These are phyloP conservation scores for Herpetospermum pedunculosum DNA, from an alignment of 306 rosid genomes.

Conservation along the genomic window DNA sequence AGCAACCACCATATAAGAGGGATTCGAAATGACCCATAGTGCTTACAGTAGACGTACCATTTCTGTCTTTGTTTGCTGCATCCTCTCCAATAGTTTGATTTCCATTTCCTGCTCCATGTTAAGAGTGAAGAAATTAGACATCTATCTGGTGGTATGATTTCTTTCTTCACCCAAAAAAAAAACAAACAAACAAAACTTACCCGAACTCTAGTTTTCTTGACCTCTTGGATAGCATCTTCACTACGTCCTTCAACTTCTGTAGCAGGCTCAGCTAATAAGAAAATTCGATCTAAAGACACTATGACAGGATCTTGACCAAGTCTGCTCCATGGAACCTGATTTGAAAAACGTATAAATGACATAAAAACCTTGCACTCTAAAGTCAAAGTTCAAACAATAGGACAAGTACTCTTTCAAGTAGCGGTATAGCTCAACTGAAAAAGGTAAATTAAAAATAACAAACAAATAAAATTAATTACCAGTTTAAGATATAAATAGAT, in stretches of 20 bases:
- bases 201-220: slow-evolving; percentile 70
- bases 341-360: neutral
- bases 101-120: slow-evolving; percentile 73
- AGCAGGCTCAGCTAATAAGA: slow-evolving; percentile 92
- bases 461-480: neutral
- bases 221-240: slow-evolving; percentile 87
- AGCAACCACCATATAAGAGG: neutral
- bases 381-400: neutral
- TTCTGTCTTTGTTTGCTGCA: slow-evolving; percentile 59
- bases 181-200: slow-evolving; percentile 18
- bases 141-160: slow-evolving; percentile 5
- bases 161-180: neutral
- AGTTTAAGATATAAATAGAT: neutral
- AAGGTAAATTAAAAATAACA: neutral
- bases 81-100: slow-evolving; percentile 67
- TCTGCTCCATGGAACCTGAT: slow-evolving; percentile 98
- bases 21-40: neutral
- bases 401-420: neutral
- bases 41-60: slow-evolving; percentile 38
- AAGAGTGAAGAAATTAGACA: slow-evolving; percentile 7
- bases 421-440: neutral
- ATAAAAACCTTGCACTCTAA: neutral
- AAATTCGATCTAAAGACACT: slow-evolving; percentile 82
- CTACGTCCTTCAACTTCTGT: slow-evolving; percentile 72
- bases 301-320: slow-evolving; percentile 98